Conservation (phyloP, 225 moss, liverwort and hornwort genomes). For the Bryoerythrophyllum caledonicum region DNA sequence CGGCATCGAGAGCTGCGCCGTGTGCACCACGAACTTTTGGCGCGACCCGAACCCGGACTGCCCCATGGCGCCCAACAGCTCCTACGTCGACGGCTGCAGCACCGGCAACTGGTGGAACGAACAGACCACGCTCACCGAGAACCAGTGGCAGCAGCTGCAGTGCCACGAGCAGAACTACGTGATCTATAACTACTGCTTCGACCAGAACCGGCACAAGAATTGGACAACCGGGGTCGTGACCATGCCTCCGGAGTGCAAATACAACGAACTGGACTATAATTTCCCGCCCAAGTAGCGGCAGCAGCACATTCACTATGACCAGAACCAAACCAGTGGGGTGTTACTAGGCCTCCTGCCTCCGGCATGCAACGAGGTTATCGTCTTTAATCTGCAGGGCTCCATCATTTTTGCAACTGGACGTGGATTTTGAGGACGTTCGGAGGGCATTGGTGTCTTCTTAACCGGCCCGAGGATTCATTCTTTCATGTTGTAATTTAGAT, state of each 20-base stretch:
- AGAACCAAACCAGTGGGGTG: not conserved
- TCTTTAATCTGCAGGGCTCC: no score
- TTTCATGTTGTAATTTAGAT: no score
- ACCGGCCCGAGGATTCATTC: no score
- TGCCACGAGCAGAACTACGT: constrained; percentile 13
- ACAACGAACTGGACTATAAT: constrained; percentile 18
- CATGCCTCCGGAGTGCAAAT: constrained; percentile 47
- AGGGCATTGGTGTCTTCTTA: no score
- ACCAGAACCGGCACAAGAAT: constrained; percentile 23
- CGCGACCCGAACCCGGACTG: constrained; percentile 10
- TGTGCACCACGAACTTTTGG: constrained; percentile 6
- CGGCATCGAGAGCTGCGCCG: constrained; percentile 28
- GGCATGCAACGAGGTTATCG: constrained; percentile 31
- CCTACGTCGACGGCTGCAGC: not conserved
- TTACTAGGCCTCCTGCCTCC: constrained; percentile 18
- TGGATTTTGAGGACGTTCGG: not conserved
- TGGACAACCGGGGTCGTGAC: not conserved
- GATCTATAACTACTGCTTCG: constrained; percentile 63
- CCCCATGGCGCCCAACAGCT: constrained; percentile 5
- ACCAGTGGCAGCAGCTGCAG: not conserved
- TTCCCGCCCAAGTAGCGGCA: not conserved
- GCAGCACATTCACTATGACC: constrained; percentile 29
- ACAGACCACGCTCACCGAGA: not conserved
- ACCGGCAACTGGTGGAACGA: constrained; percentile 15
- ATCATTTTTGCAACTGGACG: not conserved